Percentiles rank a stretch among this genome's conserved stretches.
These are phyloP conservation scores for Tuber aestivum DNA, from an alignment of 495 filamentous ascomycete species.

Conservation along the genomic window DNA sequence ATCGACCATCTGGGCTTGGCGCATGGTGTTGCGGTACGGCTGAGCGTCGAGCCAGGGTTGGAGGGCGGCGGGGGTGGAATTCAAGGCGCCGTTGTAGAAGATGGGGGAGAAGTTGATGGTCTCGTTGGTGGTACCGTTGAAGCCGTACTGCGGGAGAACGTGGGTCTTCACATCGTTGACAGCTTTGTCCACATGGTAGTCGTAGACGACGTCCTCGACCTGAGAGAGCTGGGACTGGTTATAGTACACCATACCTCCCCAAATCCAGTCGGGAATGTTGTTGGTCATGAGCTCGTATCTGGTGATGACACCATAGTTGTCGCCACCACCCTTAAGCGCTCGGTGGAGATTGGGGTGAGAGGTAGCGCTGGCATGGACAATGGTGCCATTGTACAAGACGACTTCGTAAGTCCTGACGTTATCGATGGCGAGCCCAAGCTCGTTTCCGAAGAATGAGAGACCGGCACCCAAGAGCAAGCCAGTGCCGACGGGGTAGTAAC, in stretches of 20 bases:
- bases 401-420: slow-evolving; percentile 51
- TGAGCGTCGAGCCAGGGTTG: neutral
- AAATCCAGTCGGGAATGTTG: neutral
- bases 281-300: slow-evolving; percentile 49
- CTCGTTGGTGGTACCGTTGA: neutral
- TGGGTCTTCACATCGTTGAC: slow-evolving; percentile 14
- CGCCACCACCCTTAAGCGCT: slow-evolving; percentile 54
- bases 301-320: slow-evolving; percentile 60
- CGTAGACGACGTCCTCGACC: neutral
- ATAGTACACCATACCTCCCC: neutral
- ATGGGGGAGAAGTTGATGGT: neutral
- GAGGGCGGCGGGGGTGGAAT: neutral
- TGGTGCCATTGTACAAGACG: slow-evolving; percentile 45
- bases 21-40: neutral
- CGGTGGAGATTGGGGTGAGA: slow-evolving; percentile 48
- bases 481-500: slow-evolving; percentile 53
- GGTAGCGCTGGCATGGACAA: slow-evolving; percentile 43
- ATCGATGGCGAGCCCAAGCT: slow-evolving; percentile 51
- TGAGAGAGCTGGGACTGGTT: neutral
- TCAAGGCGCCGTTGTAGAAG: neutral
- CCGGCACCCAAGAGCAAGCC: slow-evolving; percentile 54
- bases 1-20: neutral
- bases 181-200: neutral
- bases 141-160: slow-evolving; percentile 9
- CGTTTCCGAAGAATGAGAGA: slow-evolving; percentile 48